Base-by-base conservation (phyloP, 345 rosid genomes). In the Rhizophora apiculata region DNA sequence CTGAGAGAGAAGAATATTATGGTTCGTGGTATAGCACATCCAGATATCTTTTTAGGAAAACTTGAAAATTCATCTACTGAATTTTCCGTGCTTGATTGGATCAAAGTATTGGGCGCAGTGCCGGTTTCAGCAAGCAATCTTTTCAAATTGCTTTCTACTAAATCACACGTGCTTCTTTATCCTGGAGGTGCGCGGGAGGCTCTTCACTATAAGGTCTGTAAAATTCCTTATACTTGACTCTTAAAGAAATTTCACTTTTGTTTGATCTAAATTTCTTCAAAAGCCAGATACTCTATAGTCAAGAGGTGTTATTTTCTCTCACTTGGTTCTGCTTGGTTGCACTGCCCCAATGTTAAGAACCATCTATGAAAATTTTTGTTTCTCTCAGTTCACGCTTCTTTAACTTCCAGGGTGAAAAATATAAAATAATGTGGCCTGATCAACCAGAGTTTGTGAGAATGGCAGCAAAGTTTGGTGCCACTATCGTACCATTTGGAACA, bases 131-230 rank as follows among this genome's bases (percentile, higher is more conserved):
- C 75, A 70, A 74, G 80, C 61, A 85, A 82, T 74, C 83, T 92
- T 63, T 86, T 78, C 80, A 85, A 78, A 71, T 86, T 92, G 72
- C 68, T 92, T 30, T 80, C 89, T 46, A 76, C 90, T 51, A 88
- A 86, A 52, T 81, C 92, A 68, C 90, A 89, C 74, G 84, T 79
- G 74, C 68, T 89, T 29, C 79, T 89, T 59, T 89, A 87, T 74
- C 96, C 97, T 4, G 96, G 97, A 68, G 96, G 97, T 56, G 70
- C 72, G 56, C 93, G 93, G 1, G 97, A 92, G 80, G 93, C 93
- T 78, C 77, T 81, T 62, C 96, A 92, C 59, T 69, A 87, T 43
- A 88, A 86, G 90, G 90, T 83, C 58, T 20, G 16, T 27, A 24
- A 56, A 56, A n/a, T 56, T 56, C 60, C 7, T 10, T 8, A 6